Percentiles rank a stretch among this genome's conserved stretches.
These are phyloP conservation scores for Fusarium nodosum DNA, from an alignment of 2,329 filamentous ascomycete genomes.

Conservation along the genomic window DNA sequence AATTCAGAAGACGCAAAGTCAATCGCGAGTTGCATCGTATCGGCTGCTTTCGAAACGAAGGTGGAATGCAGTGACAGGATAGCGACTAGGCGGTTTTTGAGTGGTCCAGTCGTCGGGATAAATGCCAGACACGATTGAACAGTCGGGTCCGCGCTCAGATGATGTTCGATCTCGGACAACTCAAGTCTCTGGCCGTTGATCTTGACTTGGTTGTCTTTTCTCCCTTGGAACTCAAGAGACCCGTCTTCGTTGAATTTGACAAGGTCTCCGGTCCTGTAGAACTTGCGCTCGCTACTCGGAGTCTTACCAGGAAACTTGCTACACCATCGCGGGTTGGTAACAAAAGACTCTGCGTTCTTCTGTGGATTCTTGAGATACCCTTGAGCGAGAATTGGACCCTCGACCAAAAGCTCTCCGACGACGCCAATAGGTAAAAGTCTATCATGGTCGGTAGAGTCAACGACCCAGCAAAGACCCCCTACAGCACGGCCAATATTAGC, in stretches of 20 bases:
- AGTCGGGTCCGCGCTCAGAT: constrained; percentile 26
- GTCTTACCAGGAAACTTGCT: rapidly evolving
- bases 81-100: constrained; percentile 29
- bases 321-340: constrained; percentile 40
- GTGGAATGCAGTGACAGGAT: constrained; percentile 20
- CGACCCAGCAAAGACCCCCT: constrained; percentile 46
- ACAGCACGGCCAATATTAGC: constrained; percentile 41
- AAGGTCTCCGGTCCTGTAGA: constrained; percentile 46
- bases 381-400: constrained; percentile 58
- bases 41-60: rapidly evolving
- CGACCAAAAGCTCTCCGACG: constrained; percentile 56
- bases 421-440: constrained; percentile 49
- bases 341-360: constrained; percentile 51
- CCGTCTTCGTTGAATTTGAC: constrained; percentile 44
- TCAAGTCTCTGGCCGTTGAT: constrained; percentile 53
- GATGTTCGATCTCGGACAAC: constrained; percentile 51
- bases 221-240: constrained; percentile 45
- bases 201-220: constrained; percentile 54
- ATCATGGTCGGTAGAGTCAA: constrained; percentile 44
- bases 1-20: neutral
- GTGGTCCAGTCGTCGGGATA: constrained; percentile 18
- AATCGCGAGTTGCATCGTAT: constrained; percentile 10
- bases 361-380: constrained; percentile 62
- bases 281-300: neutral
- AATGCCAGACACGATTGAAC: constrained; percentile 30